Evolutionary conservation across 345 rosid genomes (phyloP), one percentile per base, ranked within the genome.

Genomic region (Clausena lansium): DNA sequence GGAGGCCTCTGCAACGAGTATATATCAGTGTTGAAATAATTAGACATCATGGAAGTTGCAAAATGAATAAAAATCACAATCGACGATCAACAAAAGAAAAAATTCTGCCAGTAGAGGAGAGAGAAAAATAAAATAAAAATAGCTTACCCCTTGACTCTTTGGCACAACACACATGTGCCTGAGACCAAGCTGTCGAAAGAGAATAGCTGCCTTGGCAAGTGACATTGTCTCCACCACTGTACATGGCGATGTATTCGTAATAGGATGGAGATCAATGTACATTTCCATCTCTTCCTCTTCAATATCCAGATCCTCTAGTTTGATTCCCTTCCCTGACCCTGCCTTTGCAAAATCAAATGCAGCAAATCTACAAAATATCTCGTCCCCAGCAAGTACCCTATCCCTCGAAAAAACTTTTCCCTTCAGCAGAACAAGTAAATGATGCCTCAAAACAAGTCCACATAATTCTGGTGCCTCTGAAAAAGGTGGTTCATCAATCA

Each of bases 221-320:
- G 93, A 91, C 95, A 89, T 89, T 19, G 91, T 88, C 83, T 91
- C 95, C 17, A 89, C 88, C 9, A 91, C 93, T 0, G 90, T 88
- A 82, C 88, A 89, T 3, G 95, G 88, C 7, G 93, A 89, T 10
- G 95, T 67, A 76, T 90, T 90, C 0, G 89, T 83, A 58, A 89
- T 77, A 5, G 92, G 94, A 74, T 90, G 90, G 63, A 88, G 92
- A 77, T 89, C 92, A 39, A 89, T 71, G 61, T 85, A 86, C 94
- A 90, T 85, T 36, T 90, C 92, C 90, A 84, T 89, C 68, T 90
- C 94, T 41, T 90, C 94, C 28, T 85, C 88, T 50, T 78, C 22
- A 8, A 90, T 76, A 45, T 87, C 88, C 57, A 89, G 62, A 60
- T 88, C 94, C 76, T 89, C 91, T 67, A 90, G 4, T 76, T 88